Evolutionary conservation across 495 filamentous ascomycete genomes (phyloP).

Genomic region (Aspergillus carlsbadensis): DNA sequence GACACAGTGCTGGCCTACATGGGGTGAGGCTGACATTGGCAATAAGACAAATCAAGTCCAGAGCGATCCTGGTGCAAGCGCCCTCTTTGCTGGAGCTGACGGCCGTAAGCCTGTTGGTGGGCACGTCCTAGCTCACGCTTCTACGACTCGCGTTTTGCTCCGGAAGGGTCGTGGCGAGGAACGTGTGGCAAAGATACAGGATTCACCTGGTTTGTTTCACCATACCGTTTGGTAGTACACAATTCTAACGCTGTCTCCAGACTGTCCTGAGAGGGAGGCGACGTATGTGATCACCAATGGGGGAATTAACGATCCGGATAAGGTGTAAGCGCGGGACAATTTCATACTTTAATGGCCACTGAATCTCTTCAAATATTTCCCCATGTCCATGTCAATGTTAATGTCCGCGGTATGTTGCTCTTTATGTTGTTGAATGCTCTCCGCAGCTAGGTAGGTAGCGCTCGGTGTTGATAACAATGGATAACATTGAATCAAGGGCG

Average conservation of each 20-base stretch:
- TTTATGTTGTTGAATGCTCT: constrained; percentile 4
- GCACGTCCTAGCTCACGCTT: constrained; percentile 78
- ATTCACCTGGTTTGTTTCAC: constrained; percentile 61
- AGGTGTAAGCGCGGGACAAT: too few species aligned
- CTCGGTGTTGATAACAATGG: neutral
- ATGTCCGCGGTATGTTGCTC: constrained; percentile 1
- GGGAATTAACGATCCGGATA: constrained; percentile 73
- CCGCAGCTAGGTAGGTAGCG: too few species aligned
- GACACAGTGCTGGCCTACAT: neutral
- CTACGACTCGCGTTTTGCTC: constrained; percentile 69
- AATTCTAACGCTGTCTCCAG: constrained; percentile 31
- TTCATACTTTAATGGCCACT: too few species aligned
- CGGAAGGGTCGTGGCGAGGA: constrained; percentile 78
- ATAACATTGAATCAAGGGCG: neutral
- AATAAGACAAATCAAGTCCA: constrained; percentile 76
- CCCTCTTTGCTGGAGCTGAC: constrained; percentile 77
- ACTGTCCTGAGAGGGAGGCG: constrained; percentile 75
- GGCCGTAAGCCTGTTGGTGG: constrained; percentile 74
- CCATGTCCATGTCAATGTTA: too few species aligned
- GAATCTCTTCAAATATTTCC: neutral
- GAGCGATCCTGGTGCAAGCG: constrained; percentile 75
- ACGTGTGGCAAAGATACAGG: constrained; percentile 76
- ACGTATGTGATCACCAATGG: constrained; percentile 78
- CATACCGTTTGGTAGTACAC: neutral
- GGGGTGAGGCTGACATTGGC: neutral